A percentile compares a stretch with the other conserved stretches of the same genome.
These are phyloP conservation scores for Immersiporthe knoxdaviesiana DNA, from an alignment of 2,329 filamentous ascomycete species.

Conservation along the genomic window DNA sequence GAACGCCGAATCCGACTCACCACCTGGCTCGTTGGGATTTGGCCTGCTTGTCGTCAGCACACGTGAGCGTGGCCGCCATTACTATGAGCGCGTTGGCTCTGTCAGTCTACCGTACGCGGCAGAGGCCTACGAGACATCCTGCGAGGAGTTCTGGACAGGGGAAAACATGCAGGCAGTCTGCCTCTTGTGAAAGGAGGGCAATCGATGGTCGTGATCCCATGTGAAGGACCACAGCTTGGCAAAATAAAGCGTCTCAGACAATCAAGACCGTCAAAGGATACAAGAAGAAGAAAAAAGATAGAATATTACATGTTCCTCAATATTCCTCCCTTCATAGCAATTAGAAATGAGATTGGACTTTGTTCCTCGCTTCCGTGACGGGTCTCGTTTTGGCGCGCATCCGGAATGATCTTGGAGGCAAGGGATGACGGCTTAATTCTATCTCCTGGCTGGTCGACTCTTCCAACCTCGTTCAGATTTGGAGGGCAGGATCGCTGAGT, in stretches of 20 bases:
- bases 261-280: not conserved
- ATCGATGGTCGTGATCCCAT: not conserved
- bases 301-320: not conserved
- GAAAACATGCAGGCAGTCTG: conserved; percentile 1
- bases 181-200: not conserved
- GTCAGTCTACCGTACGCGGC: not conserved
- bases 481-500: not conserved
- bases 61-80: not conserved
- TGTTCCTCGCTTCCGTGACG: not conserved
- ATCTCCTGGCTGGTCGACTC: not conserved
- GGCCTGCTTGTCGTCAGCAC: not conserved
- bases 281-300: not conserved
- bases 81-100: not conserved
- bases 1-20: not conserved
- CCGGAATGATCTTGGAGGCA: not conserved
- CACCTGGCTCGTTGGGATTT: not conserved
- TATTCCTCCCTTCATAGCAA: not conserved
- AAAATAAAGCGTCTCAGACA: not conserved
- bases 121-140: not conserved
- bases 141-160: not conserved
- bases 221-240: not conserved
- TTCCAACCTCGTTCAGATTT: not conserved
- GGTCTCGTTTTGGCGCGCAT: not conserved
- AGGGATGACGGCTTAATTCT: conserved; percentile 5
- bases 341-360: not conserved